phyloP scores from a whole-genome alignment of 331 rosid species.

The Rhamnella rubrinervis region DNA sequence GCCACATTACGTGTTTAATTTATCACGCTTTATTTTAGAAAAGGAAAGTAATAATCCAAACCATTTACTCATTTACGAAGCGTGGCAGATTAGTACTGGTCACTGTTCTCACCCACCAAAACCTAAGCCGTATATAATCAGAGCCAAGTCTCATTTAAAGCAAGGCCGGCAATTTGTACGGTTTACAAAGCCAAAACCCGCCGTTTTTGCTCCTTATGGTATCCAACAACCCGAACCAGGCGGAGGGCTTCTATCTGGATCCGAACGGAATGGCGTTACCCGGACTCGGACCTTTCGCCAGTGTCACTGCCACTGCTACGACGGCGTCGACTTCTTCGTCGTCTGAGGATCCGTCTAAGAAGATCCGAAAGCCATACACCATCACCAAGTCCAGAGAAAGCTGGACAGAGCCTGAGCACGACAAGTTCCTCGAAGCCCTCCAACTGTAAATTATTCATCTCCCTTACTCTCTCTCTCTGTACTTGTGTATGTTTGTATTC shows the following conservation, averaged over 20 bases:
- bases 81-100: neutral
- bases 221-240: constrained; percentile 75
- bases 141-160: neutral
- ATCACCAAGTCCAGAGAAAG: constrained; percentile 94
- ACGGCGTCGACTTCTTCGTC: constrained; percentile 34
- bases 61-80: no score
- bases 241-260: constrained; percentile 71
- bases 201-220: constrained; percentile 40
- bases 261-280: constrained; percentile 61
- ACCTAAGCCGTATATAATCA: neutral
- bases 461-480: neutral
- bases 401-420: constrained; percentile 98
- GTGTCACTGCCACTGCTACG: constrained; percentile 28
- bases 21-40: neutral
- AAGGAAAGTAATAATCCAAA: no score
- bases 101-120: neutral
- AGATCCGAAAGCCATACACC: constrained; percentile 87
- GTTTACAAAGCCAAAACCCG: constrained; percentile 21
- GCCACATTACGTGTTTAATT: neutral
- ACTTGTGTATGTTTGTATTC: no score
- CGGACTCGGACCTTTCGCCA: constrained; percentile 57
- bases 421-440: constrained; percentile 95
- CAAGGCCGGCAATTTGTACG: no score
- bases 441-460: constrained; percentile 59
- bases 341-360: constrained; percentile 65